Percentiles rank a stretch among this genome's conserved stretches.
Conservation (phyloP, 192 early-diverging fungal species). For the Umbelopsis isabellina region DNA sequence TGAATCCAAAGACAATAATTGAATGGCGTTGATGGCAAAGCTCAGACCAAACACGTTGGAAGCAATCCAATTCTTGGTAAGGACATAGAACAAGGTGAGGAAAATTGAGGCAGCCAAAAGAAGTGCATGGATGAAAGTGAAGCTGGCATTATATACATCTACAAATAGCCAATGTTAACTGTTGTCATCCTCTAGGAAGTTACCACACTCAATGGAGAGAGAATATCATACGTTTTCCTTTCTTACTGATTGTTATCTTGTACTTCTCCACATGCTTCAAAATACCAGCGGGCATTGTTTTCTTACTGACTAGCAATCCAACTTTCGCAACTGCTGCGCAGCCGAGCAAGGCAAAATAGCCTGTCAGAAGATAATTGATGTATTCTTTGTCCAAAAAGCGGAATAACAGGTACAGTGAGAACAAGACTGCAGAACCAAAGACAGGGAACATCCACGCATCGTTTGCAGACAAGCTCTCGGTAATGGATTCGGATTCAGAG, state of each 20-base stretch:
- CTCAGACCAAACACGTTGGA: constrained; percentile 88
- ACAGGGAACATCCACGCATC: constrained; percentile 96
- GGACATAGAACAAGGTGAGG: constrained; percentile 75
- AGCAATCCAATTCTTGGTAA: constrained; percentile 92
- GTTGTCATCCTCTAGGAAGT: neutral
- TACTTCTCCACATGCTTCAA: constrained; percentile 70
- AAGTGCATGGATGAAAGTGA: constrained; percentile 70
- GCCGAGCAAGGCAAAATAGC: constrained; percentile 87
- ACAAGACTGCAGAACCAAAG: constrained; percentile 81
- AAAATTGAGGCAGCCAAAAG: constrained; percentile 57
- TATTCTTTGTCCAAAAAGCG: constrained; percentile 84
- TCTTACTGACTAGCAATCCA: constrained; percentile 53
- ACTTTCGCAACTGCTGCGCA: constrained; percentile 73
- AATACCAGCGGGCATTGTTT: constrained; percentile 43
- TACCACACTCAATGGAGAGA: neutral
- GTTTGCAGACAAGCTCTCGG: constrained; percentile 79
- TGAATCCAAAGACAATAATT: constrained; percentile 88
- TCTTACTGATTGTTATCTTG: constrained; percentile 67
- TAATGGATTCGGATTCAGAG: constrained; percentile 68
- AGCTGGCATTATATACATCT: constrained; percentile 58
- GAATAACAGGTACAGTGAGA: constrained; percentile 87
- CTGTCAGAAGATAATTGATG: constrained; percentile 81
- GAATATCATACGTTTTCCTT: constrained; percentile 60
- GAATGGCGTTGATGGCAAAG: constrained; percentile 84
- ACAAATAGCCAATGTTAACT: constrained; percentile 38